Base-by-base conservation (phyloP, 257 asterid genomes). In the Rubia yunnanensis region DNA sequence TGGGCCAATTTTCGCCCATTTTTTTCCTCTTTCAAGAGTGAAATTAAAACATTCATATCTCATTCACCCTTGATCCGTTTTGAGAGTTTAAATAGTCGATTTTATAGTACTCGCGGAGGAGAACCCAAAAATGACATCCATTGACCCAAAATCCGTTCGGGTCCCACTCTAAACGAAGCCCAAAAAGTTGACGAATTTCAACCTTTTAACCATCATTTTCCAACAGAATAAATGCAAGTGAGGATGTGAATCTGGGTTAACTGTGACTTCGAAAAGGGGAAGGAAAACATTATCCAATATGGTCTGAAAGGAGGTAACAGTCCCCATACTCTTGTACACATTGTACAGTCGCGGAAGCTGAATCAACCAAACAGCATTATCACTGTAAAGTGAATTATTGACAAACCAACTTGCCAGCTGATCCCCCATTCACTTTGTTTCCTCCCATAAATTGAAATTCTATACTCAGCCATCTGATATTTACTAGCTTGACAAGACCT, bases 351-450 rank as follows among this genome's bases (percentile, higher is more conserved):
- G 84, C 64, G 98, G 98, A 79, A 91, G 89, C 98, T 91, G 97
- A 83, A 91, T 88, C 84, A 91, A 78, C 96, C 97, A 91, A 69
- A 91, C 86, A 73, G 94, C 97, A 80, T 84, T 91, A 67, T 80
- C 86, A 68, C 96, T 91, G 72, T 77, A 82, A 72, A 91, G 72
- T 67, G 68, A 76, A 77, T 91, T 86, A 85, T 91, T 91, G 30
- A 91, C 84, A 62, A 88, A 80, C 97, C 97, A 91, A 78, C 96
- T 91, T 24, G 96, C 97, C 57, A 91, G 82, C 77, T 88, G 95
- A 70, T 91, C 97, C n/a, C n/a, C 97, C 97, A 91, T 76, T 91
- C 97, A 66, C 96, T 88, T 74, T 88, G 92, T 64, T 91, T 88
- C 77, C 97, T 84, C 71, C 97, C 97, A 82, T 91, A 91, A 35